These are phyloP conservation scores for Botrytis cinerea DNA, from an alignment of 2,329 filamentous ascomycete genomes.

Conservation along the genomic window DNA sequence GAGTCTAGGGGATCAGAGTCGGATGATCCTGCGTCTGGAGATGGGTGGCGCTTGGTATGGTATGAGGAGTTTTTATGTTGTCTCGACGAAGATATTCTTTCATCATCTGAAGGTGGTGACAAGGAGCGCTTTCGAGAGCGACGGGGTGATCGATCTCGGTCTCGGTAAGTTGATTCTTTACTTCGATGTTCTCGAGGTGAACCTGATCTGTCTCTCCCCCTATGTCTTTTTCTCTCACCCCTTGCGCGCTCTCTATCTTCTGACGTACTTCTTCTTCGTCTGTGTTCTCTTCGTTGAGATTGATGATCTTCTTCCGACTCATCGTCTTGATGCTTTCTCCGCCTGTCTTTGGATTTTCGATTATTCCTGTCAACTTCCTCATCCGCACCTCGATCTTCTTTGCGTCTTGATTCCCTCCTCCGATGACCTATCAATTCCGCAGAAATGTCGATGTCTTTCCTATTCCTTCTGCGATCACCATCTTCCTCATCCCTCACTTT, in stretches of 20 bases:
- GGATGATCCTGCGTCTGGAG: conserved; percentile 37
- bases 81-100: background rate
- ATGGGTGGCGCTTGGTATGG: conserved; percentile 9
- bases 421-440: conserved; percentile 15
- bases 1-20: conserved; percentile 74
- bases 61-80: conserved; percentile 23
- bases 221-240: conserved; percentile 29
- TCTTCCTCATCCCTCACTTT: conserved; percentile 18
- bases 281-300: conserved; percentile 31
- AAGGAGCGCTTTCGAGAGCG: conserved; percentile 27
- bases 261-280: conserved; percentile 41
- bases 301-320: conserved; percentile 24
- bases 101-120: background rate
- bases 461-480: conserved; percentile 17
- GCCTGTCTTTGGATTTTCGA: conserved; percentile 3
- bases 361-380: conserved; percentile 5
- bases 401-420: conserved; percentile 19
- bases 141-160: conserved; percentile 36
- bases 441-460: conserved; percentile 14
- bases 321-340: conserved; percentile 15
- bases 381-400: conserved; percentile 14
- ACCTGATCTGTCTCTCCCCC: conserved; percentile 34
- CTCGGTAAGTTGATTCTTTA: conserved; percentile 41
- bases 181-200: conserved; percentile 32
- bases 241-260: conserved; percentile 26